phyloP scores from a whole-genome alignment of 2,329 filamentous ascomycete species.

The Dactylellina drechsleri region DNA sequence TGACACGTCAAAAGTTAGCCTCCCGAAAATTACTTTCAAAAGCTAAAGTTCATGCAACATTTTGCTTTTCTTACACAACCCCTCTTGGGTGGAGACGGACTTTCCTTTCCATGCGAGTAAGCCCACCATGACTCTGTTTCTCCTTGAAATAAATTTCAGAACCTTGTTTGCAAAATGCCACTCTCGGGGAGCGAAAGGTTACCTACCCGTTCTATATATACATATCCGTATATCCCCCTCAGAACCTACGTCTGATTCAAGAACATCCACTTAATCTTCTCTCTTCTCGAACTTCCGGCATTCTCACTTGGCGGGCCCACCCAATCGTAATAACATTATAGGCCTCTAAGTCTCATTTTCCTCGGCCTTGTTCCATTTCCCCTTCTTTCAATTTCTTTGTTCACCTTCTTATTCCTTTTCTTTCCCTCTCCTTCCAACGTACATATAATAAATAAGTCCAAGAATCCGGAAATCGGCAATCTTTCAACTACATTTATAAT shows the following conservation, averaged over 20 bases:
- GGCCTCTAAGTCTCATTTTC: neutral
- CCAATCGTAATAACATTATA: conserved; percentile 21
- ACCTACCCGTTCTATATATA: conserved; percentile 39
- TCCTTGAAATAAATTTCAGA: conserved; percentile 50
- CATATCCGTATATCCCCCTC: conserved; percentile 1
- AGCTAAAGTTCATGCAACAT: conserved; percentile 33
- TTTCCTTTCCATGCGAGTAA: conserved; percentile 31
- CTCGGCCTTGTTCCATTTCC: conserved; percentile 14
- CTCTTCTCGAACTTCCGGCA: conserved; percentile 2
- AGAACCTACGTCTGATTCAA: conserved; percentile 15
- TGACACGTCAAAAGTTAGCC: conserved; percentile 31
- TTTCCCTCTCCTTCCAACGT: neutral
- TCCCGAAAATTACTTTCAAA: conserved; percentile 1
- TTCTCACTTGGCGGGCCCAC: conserved; percentile 45
- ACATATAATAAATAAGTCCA: conserved; percentile 4
- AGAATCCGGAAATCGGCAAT: conserved; percentile 4
- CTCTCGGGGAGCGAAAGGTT: conserved; percentile 16
- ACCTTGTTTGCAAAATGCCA: conserved; percentile 29
- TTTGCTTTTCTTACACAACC: conserved; percentile 37
- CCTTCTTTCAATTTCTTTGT: conserved; percentile 6
- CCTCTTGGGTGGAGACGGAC: conserved; percentile 4
- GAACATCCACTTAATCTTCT: conserved; percentile 10
- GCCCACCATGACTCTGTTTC: conserved; percentile 27
- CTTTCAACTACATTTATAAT: neutral
- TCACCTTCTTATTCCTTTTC: neutral